Conservation (phyloP, 1,284 basidiomycete genomes). For the Chiua sp. region DNA sequence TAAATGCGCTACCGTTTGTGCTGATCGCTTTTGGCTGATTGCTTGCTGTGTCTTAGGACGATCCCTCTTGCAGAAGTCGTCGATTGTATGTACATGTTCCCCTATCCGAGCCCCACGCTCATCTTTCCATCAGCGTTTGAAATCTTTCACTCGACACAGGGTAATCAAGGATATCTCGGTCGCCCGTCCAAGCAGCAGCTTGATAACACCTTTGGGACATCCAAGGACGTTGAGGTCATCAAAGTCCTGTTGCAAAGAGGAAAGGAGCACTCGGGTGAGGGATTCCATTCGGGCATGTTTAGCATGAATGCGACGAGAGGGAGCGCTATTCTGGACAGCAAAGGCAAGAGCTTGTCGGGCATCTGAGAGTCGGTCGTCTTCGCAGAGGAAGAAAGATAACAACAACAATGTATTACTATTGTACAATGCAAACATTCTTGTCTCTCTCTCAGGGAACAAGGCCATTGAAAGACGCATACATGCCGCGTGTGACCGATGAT, state of each 20-base stretch:
- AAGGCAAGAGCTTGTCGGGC: slow-evolving; percentile 42
- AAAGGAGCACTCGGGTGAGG: slow-evolving; percentile 56
- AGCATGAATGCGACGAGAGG: slow-evolving; percentile 44
- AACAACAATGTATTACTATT: slow-evolving; percentile 31
- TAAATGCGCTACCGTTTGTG: slow-evolving; percentile 43
- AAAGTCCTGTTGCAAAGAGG: slow-evolving; percentile 65
- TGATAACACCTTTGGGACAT: slow-evolving; percentile 69
- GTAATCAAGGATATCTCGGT: slow-evolving; percentile 72
- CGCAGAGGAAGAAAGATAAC: background rate
- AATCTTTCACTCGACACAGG: slow-evolving; percentile 65
- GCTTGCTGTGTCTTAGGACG: slow-evolving; percentile 45
- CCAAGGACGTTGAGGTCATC: slow-evolving; percentile 69
- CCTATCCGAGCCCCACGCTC: background rate
- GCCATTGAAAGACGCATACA: no score
- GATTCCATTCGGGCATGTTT: slow-evolving; percentile 37
- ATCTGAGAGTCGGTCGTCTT: slow-evolving; percentile 23
- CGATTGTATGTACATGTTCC: slow-evolving; percentile 61
- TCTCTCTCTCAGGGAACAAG: background rate
- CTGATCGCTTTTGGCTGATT: slow-evolving; percentile 20
- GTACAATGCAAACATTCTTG: slow-evolving; percentile 2
- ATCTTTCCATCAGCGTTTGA: slow-evolving; percentile 47
- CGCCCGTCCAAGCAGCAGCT: slow-evolving; percentile 79
- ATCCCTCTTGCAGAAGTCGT: slow-evolving; percentile 74
- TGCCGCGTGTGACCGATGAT: no score
- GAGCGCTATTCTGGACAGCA: slow-evolving; percentile 45